Conservation (phyloP, 139 green algal species). For the Pseudopediastrum boryanum region DNA sequence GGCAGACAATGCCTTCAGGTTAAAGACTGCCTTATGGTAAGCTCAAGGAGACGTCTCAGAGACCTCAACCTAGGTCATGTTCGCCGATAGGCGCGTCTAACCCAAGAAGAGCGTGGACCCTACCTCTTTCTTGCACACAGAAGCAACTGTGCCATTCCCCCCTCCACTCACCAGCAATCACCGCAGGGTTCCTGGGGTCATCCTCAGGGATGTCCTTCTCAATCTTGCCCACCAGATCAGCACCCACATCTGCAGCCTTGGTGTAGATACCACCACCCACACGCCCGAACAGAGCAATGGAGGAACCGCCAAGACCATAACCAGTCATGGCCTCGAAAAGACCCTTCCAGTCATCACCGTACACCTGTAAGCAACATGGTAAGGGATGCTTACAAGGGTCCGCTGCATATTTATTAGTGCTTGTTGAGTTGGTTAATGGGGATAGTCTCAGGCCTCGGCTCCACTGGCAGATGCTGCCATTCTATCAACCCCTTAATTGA, state of each 20-base stretch:
- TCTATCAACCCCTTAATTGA: no score
- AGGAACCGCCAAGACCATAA: constrained; percentile 96
- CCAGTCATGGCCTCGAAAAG: constrained; percentile 97
- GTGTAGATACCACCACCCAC: constrained; percentile 98
- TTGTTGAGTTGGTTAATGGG: no score
- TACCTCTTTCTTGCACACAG: neutral
- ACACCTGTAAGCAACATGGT: constrained; percentile 69
- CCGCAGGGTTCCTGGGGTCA: constrained; percentile 97
- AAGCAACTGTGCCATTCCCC: neutral
- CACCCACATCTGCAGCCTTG: constrained; percentile 97
- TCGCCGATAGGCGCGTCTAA: no score
- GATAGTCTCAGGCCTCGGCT: no score
- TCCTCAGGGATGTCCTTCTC: constrained; percentile 99
- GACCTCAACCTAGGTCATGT: no score
- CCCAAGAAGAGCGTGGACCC: no score
- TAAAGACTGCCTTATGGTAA: no score
- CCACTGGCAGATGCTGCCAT: no score
- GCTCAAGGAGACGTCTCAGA: no score
- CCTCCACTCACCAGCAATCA: constrained; percentile 83
- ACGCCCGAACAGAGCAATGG: constrained; percentile 96
- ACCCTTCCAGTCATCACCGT: constrained; percentile 89
- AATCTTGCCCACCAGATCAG: constrained; percentile 98
- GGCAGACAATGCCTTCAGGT: no score
- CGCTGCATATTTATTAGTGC: no score
- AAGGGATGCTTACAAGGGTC: no score